Conservation (phyloP, 106 monocot genomes). For the Vanilla planifolia region DNA sequence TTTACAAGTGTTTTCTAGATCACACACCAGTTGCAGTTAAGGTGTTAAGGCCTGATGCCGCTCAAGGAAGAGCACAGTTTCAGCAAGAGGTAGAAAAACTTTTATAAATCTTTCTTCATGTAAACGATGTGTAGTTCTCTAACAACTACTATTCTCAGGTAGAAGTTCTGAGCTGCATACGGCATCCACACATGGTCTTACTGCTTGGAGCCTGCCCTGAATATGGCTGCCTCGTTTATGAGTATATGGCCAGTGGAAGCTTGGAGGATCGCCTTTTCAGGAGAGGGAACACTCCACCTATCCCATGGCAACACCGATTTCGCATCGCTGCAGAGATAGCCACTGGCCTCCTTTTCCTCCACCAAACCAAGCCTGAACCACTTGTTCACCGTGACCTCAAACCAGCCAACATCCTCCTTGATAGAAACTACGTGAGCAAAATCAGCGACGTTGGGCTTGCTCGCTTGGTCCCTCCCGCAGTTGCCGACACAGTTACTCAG, state of each 20-base stretch:
- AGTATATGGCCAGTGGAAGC: conserved; percentile 75
- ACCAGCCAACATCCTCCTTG: conserved; percentile 66
- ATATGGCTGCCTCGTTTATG: conserved; percentile 67
- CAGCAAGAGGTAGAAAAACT: conserved; percentile 50
- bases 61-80: conserved; percentile 54
- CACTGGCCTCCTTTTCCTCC: conserved; percentile 62
- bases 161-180: conserved; percentile 66
- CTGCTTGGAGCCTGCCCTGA: conserved; percentile 70
- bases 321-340: conserved; percentile 57
- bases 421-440: conserved; percentile 60
- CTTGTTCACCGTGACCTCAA: conserved; percentile 67
- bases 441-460: conserved; percentile 62
- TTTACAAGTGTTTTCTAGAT: conserved; percentile 32
- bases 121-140: background rate
- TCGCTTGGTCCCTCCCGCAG: conserved; percentile 44
- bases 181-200: conserved; percentile 73
- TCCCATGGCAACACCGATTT: conserved; percentile 65
- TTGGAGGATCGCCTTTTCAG: conserved; percentile 51
- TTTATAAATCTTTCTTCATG: background rate
- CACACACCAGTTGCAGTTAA: conserved; percentile 55
- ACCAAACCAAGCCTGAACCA: conserved; percentile 64
- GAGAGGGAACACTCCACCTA: conserved; percentile 29
- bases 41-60: conserved; percentile 51
- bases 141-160: conserved; percentile 15
- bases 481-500: conserved; percentile 53